Evolutionary conservation across 441 rosid genomes (phyloP).

Genomic region (Capsella rubella): DNA sequence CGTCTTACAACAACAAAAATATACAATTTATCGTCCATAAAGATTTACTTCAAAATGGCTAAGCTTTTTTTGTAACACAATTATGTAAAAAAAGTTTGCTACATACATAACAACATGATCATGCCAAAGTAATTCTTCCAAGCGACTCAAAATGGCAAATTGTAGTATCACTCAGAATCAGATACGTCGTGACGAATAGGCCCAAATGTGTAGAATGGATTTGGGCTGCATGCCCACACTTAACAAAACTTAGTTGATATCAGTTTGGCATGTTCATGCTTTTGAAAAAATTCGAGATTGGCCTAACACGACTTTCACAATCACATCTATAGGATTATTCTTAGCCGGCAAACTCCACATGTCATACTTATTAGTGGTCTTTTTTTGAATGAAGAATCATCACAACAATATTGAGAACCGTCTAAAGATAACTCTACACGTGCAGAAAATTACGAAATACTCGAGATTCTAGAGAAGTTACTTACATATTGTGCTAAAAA

Average conservation of each 20-base stretch:
- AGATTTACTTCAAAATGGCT: too few species aligned
- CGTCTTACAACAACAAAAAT: neutral
- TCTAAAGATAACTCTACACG: neutral
- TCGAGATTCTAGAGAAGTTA: neutral
- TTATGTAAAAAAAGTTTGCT: too few species aligned
- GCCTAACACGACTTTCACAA: neutral
- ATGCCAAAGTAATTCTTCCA: too few species aligned
- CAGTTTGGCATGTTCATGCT: neutral
- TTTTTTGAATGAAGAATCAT: neutral
- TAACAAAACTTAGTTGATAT: neutral
- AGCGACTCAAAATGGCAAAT: neutral
- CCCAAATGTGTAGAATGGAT: conserved; percentile 5
- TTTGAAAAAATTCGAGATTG: neutral
- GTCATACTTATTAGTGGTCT: neutral
- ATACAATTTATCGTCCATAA: too few species aligned
- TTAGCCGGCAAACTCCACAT: neutral
- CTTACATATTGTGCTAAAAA: neutral
- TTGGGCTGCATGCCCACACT: neutral
- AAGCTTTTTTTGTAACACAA: too few species aligned
- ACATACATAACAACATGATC: too few species aligned
- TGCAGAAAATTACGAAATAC: neutral
- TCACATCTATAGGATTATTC: neutral
- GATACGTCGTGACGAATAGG: neutral
- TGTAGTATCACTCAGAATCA: neutral
- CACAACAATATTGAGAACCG: neutral